These are phyloP conservation scores for Solanum acaule DNA, from an alignment of 257 asterid genomes.

Conservation along the genomic window DNA sequence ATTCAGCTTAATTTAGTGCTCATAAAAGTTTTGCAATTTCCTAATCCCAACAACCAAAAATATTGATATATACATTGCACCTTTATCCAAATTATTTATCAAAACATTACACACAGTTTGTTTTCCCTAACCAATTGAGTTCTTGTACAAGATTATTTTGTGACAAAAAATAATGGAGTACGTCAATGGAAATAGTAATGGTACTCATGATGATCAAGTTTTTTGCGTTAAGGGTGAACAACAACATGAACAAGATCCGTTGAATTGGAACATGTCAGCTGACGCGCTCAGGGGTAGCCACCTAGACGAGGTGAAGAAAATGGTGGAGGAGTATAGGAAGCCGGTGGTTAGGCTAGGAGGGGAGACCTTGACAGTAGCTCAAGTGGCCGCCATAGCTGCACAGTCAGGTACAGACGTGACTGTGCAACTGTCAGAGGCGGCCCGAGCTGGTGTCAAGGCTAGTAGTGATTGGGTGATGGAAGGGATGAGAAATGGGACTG, in stretches of 20 bases:
- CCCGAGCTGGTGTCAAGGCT: conserved; percentile 28
- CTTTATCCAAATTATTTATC: not conserved
- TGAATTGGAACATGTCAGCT: conserved; percentile 31
- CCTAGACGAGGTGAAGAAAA: conserved; percentile 21
- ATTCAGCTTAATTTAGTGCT: conserved; percentile 11
- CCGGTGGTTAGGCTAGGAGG: conserved; percentile 25
- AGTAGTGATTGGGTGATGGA: conserved; percentile 39
- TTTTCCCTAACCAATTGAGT: not conserved
- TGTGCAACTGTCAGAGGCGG: conserved; percentile 30
- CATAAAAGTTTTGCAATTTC: conserved; percentile 22
- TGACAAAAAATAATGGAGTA: not conserved
- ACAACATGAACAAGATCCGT: conserved; percentile 8
- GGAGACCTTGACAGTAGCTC: conserved; percentile 25
- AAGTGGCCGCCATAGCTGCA: conserved; percentile 30
- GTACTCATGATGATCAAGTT: not conserved
- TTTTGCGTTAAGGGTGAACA: not conserved
- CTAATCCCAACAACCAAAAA: not conserved
- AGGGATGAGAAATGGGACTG: conserved; percentile 25
- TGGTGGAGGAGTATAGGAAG: conserved; percentile 27
- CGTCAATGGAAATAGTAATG: not conserved
- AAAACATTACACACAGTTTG: not conserved
- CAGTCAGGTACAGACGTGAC: not conserved
- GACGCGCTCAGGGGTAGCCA: conserved; percentile 31
- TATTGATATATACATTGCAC: not conserved
- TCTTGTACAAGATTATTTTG: not conserved